Evolutionary conservation across 2,329 filamentous ascomycete species (phyloP), one percentile per base, ranked within the genome.

Genomic region (Colletotrichum somersetense): DNA sequence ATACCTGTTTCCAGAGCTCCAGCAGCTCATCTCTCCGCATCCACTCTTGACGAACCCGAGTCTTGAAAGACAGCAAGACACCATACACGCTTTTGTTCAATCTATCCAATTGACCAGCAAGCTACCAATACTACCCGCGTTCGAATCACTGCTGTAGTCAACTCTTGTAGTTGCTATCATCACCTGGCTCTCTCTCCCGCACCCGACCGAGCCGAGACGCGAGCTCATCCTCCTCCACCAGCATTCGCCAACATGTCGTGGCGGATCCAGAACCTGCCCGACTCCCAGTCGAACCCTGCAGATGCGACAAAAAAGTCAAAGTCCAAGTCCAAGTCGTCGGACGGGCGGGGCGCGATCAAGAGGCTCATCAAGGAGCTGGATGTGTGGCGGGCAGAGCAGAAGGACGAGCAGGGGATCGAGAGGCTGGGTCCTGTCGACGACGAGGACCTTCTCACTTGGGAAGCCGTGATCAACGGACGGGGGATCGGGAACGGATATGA

Each of bases 331-430:
- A 69, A 71, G 42, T 77, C 80, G 56, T 79, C 84, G 48, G 85
- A 85, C 75, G 84, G 70, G 30, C 53, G 65, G 33, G 71, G 81
- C 74, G 88, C 89, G 30, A 83, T 86, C 42, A 88, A 87, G 77
- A 86, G 89, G 33, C 84, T 91, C 72, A 79, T 90, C 73, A 88
- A 87, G 77, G 89, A 91, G 79, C 82, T 91, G 64, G 85, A 86
- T 42, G 82, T 80, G 46, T 89, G 85, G 87, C 82, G 83, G 74
- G 80, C 79, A 73, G 88, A 90, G 77, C 79, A 83, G 73, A 79
- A 80, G 57, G 79, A 83, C 52, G 87, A 89, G 76, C 79, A 79
- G 74, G 88, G 88, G 56, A 88, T 91, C 75, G 88, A 91, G 81
- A 84, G 89, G 16, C 86, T 91, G 5, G 88, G 87, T 0, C 88